Percentiles rank a stretch among this genome's conserved stretches.
Conservation (phyloP, 495 filamentous ascomycete species). For the Tuber brumale region DNA sequence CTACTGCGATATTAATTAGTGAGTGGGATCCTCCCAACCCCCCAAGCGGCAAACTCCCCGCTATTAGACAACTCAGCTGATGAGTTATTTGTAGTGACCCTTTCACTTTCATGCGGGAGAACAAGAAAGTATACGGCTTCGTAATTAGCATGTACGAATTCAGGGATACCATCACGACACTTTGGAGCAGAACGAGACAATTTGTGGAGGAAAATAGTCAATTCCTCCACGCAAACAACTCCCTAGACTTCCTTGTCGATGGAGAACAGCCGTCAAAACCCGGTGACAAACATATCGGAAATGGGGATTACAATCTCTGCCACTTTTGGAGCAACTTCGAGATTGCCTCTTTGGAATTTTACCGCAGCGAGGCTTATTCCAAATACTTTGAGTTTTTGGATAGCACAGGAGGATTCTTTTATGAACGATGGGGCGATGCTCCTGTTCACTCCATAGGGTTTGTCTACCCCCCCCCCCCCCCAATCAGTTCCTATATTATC, state of each 20-base stretch:
- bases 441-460: conserved; percentile 49
- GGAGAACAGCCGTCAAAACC: conserved; percentile 18
- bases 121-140: conserved; percentile 51
- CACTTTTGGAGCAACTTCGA: conserved; percentile 58
- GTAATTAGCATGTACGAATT: conserved; percentile 52
- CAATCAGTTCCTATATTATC: background rate
- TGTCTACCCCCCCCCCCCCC: conserved; percentile 38
- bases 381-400: conserved; percentile 50
- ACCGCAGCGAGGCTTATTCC: conserved; percentile 48
- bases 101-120: conserved; percentile 50
- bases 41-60: conserved; percentile 24
- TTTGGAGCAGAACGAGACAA: conserved; percentile 36
- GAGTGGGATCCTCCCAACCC: conserved; percentile 55
- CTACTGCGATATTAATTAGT: conserved; percentile 46
- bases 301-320: conserved; percentile 48
- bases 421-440: conserved; percentile 55
- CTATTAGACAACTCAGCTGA: background rate
- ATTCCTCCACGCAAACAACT: conserved; percentile 42
- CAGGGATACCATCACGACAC: conserved; percentile 38
- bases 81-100: conserved; percentile 42
- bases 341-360: conserved; percentile 52
- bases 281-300: conserved; percentile 26
- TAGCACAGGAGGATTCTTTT: conserved; percentile 49
- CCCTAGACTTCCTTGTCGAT: conserved; percentile 49
- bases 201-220: conserved; percentile 32